phyloP scores from a whole-genome alignment of 805 yeast species.

The Metschnikowia lunata region DNA sequence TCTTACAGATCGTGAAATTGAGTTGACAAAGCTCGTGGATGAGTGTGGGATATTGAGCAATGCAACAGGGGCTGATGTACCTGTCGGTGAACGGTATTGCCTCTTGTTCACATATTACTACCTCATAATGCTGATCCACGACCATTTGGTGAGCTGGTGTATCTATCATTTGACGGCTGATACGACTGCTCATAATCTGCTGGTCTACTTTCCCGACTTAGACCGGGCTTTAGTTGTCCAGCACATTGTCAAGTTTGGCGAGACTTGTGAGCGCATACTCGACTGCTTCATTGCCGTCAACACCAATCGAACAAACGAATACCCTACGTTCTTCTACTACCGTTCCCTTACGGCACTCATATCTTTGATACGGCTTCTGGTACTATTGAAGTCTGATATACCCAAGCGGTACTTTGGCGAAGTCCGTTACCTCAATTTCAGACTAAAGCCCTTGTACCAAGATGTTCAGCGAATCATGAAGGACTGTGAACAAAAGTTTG shows the following conservation, averaged over 20 bases:
- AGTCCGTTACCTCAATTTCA: slow-evolving; percentile 1
- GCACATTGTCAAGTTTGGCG: slow-evolving; percentile 39
- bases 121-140: slow-evolving; percentile 48
- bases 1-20: not conserved
- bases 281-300: slow-evolving; percentile 41
- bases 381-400: slow-evolving; percentile 37
- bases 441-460: slow-evolving; percentile 3
- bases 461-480: slow-evolving; percentile 5
- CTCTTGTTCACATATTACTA: slow-evolving; percentile 43
- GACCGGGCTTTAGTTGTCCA: slow-evolving; percentile 22
- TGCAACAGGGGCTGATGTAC: not conserved
- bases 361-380: slow-evolving; percentile 42
- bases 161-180: slow-evolving; percentile 12
- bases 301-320: slow-evolving; percentile 31
- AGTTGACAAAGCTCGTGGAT: not conserved
- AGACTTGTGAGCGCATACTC: slow-evolving; percentile 43
- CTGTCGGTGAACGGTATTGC: slow-evolving; percentile 1
- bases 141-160: slow-evolving; percentile 43
- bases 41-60: slow-evolving; percentile 2
- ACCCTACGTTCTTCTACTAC: slow-evolving; percentile 51
- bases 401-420: slow-evolving; percentile 2
- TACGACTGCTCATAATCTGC: not conserved
- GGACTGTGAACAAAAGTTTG: not conserved
- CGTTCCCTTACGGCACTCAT: slow-evolving; percentile 52
- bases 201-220: not conserved